Evolutionary conservation across 805 yeast species (phyloP).

Genomic region (Cyberlindnera mississippiensis): DNA sequence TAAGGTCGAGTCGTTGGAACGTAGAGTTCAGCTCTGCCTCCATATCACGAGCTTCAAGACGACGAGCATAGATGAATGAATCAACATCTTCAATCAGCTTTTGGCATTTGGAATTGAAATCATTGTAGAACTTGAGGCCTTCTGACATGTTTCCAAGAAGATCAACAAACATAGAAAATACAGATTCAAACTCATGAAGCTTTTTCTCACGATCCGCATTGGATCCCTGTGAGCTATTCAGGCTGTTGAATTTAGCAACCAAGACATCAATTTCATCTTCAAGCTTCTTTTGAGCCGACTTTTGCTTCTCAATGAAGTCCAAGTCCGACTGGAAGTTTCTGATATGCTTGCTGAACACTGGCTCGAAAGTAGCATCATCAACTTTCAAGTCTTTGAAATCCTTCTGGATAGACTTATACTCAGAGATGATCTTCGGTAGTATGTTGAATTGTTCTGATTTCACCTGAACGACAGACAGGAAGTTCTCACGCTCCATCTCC

Average conservation of each 20-base stretch:
- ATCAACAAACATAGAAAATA: conserved; percentile 35
- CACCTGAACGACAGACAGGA: conserved; percentile 39
- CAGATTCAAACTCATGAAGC: conserved; percentile 42
- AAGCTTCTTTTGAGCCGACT: conserved; percentile 34
- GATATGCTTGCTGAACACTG: conserved; percentile 40
- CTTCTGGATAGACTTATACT: conserved; percentile 34
- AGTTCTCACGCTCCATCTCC: conserved; percentile 36
- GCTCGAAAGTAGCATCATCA: conserved; percentile 34
- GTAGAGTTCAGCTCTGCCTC: conserved; percentile 32
- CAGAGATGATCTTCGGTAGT: conserved; percentile 49
- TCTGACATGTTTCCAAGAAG: conserved; percentile 57
- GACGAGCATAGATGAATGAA: conserved; percentile 45
- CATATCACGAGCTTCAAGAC: conserved; percentile 49
- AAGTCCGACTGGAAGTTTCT: conserved; percentile 48
- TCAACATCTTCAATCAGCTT: conserved; percentile 46
- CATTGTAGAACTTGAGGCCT: conserved; percentile 69
- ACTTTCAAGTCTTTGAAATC: conserved; percentile 18
- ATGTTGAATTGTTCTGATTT: conserved; percentile 46
- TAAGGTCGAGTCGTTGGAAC: conserved; percentile 30
- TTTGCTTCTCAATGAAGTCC: conserved; percentile 40
- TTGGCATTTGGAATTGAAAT: conserved; percentile 46
- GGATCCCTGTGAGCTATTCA: conserved; percentile 16
- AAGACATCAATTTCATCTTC: conserved; percentile 36
- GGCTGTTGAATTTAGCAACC: conserved; percentile 28
- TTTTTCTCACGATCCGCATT: conserved; percentile 39